Base-by-base conservation (phyloP, 1,284 basidiomycete genomes). In the Melampsora larici-populina region DNA sequence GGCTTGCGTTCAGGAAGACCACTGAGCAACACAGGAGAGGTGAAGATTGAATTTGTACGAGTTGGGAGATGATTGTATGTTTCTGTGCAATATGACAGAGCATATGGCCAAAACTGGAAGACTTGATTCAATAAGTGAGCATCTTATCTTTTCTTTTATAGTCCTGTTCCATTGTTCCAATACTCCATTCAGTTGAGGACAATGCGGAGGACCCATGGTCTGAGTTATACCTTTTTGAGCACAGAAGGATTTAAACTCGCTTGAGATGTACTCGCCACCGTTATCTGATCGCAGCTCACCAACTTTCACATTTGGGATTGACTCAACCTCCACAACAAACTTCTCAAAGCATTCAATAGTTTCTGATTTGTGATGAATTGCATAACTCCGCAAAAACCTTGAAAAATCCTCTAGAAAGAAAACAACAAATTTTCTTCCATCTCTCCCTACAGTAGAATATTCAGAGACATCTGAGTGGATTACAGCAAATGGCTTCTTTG, bases 371-470 rank as follows among this genome's bases (percentile, higher is more conserved):
- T 17, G 58, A 55, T 70, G 48, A 40, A 70, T 70, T 7, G 51
- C 49, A 60, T 60, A 71, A 24, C 51, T 7, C 17, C 24, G 40
- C 13, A 43, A 24, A 31, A 33, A 36, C n/a, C 60, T 71, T 7
- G 69, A 60, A 58, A 2, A 71, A 40, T 71, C 80, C 63, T 85
- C 84, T 26, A 80, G 79, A 66, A 84, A 84, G 0, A 79, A 75
- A 13, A 83, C 64, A 64, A 79, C 83, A 76, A 85, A 86, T 60
- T 65, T 51, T 2, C 79, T 79, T 31, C 81, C 79, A 9, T 81
- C 81, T 29, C 67, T 9, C 13, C 40, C 43, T 1, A 8, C 31
- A 15, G 21, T 43, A 18, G 33, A 18, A 68, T 48, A 49, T 49
- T 11, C 11, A 21, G 48, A 11, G 21, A 48, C 51, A 49, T n/a